Evolutionary conservation across 106 monocot species (phyloP).

Genomic region (Dendrobium huoshanense): DNA sequence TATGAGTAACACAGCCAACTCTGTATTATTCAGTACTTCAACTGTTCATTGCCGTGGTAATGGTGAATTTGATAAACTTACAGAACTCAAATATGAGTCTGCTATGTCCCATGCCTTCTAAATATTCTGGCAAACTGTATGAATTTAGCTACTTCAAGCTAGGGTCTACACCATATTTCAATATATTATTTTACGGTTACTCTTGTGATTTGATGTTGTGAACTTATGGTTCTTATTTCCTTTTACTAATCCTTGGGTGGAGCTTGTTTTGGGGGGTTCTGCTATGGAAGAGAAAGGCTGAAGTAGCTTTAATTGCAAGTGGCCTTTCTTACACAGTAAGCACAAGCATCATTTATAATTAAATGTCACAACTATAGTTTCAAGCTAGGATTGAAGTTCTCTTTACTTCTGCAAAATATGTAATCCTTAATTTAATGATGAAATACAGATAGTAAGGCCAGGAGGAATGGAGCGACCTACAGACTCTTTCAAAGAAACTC

Average conservation of each 20-base stretch:
- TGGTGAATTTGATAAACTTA: not conserved
- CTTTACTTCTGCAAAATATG: not conserved
- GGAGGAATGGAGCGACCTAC: slow-evolving; percentile 98
- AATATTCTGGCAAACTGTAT: not conserved
- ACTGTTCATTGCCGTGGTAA: not conserved
- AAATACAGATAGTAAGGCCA: slow-evolving; percentile 81
- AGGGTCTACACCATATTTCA: not conserved
- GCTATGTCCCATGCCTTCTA: not conserved
- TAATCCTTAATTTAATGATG: not conserved
- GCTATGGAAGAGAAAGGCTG: slow-evolving; percentile 85
- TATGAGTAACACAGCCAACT: too few species aligned
- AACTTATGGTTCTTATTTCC: not conserved
- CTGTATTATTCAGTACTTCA: not conserved
- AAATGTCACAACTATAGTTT: not conserved
- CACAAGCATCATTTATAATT: slow-evolving; percentile 3
- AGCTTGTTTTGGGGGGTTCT: slow-evolving; percentile 99
- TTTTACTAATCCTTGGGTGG: slow-evolving; percentile 13
- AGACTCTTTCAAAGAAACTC: slow-evolving; percentile 95
- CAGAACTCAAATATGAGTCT: not conserved
- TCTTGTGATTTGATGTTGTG: not conserved
- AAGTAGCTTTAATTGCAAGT: slow-evolving; percentile 84
- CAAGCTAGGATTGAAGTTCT: not conserved
- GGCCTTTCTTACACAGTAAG: slow-evolving; percentile 87
- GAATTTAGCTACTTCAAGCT: not conserved
- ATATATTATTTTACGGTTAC: not conserved